Conservation (phyloP, 2,329 filamentous ascomycete species). For the Dichotomopilus funicola region DNA sequence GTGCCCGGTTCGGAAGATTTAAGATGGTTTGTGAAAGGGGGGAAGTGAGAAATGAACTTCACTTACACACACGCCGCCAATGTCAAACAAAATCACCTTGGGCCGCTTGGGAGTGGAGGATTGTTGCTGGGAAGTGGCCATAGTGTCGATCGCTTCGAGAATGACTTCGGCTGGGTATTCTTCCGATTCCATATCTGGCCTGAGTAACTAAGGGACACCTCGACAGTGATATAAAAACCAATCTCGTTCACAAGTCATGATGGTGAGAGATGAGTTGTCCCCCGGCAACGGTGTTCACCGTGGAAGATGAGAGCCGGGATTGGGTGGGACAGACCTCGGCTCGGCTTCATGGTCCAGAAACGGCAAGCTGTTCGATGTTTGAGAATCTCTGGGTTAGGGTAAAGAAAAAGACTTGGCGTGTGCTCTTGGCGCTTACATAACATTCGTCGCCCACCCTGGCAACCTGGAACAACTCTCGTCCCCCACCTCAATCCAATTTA, state of each 20-base stretch:
- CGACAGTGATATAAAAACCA: not conserved
- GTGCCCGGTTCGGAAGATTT: too few relatives aligned
- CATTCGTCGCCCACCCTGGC: conserved; percentile 32
- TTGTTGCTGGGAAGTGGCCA: conserved; percentile 28
- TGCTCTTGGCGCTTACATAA: conserved; percentile 6
- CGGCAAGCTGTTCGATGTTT: too few relatives aligned
- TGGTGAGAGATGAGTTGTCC: conserved; percentile 5
- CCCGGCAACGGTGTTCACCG: not conserved
- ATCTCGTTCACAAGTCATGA: not conserved
- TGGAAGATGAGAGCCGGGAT: not conserved
- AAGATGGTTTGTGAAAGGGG: not conserved
- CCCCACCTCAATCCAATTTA: conserved; percentile 29
- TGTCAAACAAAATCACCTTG: conserved; percentile 83
- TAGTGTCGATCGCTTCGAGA: conserved; percentile 31
- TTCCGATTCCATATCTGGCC: conserved; percentile 17
- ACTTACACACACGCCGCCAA: conserved; percentile 88
- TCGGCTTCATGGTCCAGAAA: not conserved
- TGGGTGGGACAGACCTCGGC: conserved; percentile 18
- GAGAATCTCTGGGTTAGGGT: not conserved
- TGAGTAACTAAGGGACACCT: not conserved
- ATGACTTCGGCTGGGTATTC: conserved; percentile 27
- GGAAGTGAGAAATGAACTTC: not conserved
- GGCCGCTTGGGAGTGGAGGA: conserved; percentile 40
- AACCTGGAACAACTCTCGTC: conserved; percentile 25
- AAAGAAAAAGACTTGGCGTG: too few relatives aligned